Percentiles rank a stretch among this genome's conserved stretches.
phyloP scores from a whole-genome alignment of 208 protist species.

The Leishmania arabica region DNA sequence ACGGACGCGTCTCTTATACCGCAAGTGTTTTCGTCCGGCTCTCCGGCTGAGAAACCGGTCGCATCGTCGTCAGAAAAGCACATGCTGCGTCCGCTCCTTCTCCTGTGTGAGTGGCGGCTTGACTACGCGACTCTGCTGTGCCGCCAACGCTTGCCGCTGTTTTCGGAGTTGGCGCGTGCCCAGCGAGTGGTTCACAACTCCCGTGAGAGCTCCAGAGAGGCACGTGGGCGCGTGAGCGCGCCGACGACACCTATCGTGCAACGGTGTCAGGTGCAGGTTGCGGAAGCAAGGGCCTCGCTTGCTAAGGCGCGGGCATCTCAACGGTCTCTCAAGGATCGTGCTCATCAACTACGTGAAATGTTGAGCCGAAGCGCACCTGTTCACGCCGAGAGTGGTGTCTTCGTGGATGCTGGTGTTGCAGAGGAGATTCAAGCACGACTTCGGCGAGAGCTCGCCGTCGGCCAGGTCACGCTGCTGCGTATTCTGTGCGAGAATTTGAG shows the following conservation, averaged over 20 bases:
- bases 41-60: neutral
- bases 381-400: neutral
- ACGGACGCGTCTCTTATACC: neutral
- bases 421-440: conserved; percentile 14
- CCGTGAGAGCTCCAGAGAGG: neutral
- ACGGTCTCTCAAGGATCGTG: conserved; percentile 10
- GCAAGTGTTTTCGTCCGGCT: neutral
- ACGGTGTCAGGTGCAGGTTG: neutral
- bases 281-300: neutral
- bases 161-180: conserved; percentile 9
- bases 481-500: conserved; percentile 10
- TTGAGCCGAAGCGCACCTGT: neutral
- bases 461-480: conserved; percentile 20
- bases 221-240: neutral
- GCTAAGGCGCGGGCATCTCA: neutral
- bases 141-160: neutral
- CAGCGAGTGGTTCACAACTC: neutral
- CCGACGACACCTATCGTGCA: neutral
- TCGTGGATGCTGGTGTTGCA: neutral
- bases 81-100: neutral
- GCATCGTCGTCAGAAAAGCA: neutral
- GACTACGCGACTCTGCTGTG: neutral
- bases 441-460: conserved; percentile 7
- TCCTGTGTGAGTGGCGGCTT: neutral
- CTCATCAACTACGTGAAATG: conserved; percentile 11